These are phyloP conservation scores for Camellia oleifera DNA, from an alignment of 179 eudicot genomes.

Conservation along the genomic window DNA sequence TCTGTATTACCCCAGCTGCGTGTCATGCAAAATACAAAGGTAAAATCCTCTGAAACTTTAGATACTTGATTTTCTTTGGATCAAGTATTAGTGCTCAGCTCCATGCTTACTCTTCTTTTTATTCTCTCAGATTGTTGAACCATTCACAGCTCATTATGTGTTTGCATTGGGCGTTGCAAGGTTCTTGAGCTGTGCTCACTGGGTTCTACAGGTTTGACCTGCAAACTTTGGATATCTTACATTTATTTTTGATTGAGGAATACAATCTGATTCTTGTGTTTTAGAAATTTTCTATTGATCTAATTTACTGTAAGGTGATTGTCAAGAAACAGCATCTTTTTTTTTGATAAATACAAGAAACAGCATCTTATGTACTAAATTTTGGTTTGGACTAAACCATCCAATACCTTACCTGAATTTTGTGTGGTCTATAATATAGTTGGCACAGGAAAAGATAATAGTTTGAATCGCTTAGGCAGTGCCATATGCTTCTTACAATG, in stretches of 20 bases:
- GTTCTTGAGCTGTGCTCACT: constrained; percentile 90
- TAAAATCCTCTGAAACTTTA: constrained; percentile 9
- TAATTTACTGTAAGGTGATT: neutral
- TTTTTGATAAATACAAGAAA: no score
- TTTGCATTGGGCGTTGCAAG: constrained; percentile 87
- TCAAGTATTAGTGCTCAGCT: neutral
- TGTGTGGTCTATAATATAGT: neutral
- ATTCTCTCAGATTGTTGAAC: constrained; percentile 76
- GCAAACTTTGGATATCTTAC: neutral
- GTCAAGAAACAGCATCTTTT: no score
- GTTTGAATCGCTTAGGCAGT: neutral
- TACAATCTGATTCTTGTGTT: neutral
- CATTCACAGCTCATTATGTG: constrained; percentile 88
- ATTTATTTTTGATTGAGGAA: neutral
- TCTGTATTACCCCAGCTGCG: constrained; percentile 87
- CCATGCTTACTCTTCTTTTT: neutral
- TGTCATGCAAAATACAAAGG: constrained; percentile 89
- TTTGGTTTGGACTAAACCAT: neutral
- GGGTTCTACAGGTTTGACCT: constrained; percentile 83
- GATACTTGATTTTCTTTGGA: neutral
- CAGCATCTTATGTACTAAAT: neutral
- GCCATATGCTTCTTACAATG: constrained; percentile 4
- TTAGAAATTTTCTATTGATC: neutral
- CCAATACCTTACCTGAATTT: neutral
- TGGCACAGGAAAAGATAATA: neutral